phyloP scores from a whole-genome alignment of 2,329 filamentous ascomycete species.

The Stachybotrys echinatus region DNA sequence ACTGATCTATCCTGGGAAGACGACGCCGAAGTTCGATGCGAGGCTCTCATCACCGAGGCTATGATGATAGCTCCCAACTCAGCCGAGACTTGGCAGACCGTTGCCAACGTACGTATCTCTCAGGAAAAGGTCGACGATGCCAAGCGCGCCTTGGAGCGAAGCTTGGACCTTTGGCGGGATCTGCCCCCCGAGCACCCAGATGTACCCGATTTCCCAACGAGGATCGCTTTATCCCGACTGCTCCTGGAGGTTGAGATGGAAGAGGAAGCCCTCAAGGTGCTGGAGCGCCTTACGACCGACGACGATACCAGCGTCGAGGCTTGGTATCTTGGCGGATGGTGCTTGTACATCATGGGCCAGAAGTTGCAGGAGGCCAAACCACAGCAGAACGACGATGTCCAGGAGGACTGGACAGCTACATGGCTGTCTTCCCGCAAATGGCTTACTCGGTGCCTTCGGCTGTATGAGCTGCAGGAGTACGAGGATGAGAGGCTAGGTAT shows the following conservation, averaged over 20 bases:
- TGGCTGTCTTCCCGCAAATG: slow-evolving; percentile 76
- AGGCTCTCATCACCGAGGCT: slow-evolving; percentile 84
- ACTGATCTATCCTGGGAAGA: slow-evolving; percentile 92
- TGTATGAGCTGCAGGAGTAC: slow-evolving; percentile 77
- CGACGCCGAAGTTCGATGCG: slow-evolving; percentile 84
- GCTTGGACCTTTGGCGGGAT: slow-evolving; percentile 78
- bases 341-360: slow-evolving; percentile 72
- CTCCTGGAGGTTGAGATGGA: slow-evolving; percentile 89
- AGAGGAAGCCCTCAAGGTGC: slow-evolving; percentile 74
- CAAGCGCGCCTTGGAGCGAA: slow-evolving; percentile 68
- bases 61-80: slow-evolving; percentile 75
- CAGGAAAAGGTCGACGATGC: slow-evolving; percentile 78
- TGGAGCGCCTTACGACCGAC: slow-evolving; percentile 78
- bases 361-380: slow-evolving; percentile 45
- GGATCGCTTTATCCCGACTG: slow-evolving; percentile 77
- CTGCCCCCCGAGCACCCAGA: slow-evolving; percentile 64
- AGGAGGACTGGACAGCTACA: slow-evolving; percentile 52
- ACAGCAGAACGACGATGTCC: slow-evolving; percentile 25
- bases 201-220: slow-evolving; percentile 80
- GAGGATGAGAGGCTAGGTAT: slow-evolving; percentile 75
- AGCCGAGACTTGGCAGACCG: slow-evolving; percentile 88
- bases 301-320: slow-evolving; percentile 93
- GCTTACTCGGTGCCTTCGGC: slow-evolving; percentile 72
- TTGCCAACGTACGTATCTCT: slow-evolving; percentile 90
- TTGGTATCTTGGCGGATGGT: slow-evolving; percentile 97